These are phyloP conservation scores for Pseudotsuga menziesii DNA, from an alignment of 75 land plant species.

Conservation along the genomic window DNA sequence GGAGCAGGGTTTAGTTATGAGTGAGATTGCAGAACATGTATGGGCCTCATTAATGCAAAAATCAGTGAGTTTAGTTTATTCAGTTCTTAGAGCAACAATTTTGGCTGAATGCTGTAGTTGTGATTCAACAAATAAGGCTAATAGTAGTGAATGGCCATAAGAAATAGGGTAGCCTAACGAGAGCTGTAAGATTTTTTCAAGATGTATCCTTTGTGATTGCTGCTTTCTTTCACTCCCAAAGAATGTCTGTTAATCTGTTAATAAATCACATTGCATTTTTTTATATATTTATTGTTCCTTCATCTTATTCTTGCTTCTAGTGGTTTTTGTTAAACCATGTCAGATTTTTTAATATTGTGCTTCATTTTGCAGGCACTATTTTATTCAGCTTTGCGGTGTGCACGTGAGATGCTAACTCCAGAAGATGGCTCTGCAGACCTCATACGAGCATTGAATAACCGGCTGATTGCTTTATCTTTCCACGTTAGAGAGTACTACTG, in stretches of 20 bases:
- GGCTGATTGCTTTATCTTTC: conserved; percentile 83
- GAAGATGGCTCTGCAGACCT: conserved; percentile 80
- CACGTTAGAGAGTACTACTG: conserved; percentile 93
- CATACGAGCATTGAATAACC: conserved; percentile 55
- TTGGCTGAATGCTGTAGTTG: too few relatives aligned
- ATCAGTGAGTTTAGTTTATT: too few relatives aligned
- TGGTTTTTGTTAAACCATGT: not conserved
- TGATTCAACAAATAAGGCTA: too few relatives aligned
- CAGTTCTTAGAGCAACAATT: too few relatives aligned
- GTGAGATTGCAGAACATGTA: not conserved
- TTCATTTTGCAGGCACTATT: conserved; percentile 71
- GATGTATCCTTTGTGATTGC: not conserved
- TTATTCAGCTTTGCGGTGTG: conserved; percentile 81
- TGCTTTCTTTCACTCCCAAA: not conserved
- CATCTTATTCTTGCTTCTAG: not conserved
- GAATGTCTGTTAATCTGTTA: not conserved
- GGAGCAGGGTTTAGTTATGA: too few relatives aligned
- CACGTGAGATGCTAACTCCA: conserved; percentile 87
- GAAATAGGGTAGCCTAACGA: not conserved
- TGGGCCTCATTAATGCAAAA: too few relatives aligned
- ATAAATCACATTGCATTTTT: not conserved
- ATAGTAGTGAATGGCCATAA: too few relatives aligned
- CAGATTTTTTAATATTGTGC: not conserved
- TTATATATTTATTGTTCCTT: not conserved
- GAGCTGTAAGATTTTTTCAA: not conserved